Conservation (phyloP, 2,329 filamentous ascomycete genomes). For the Dactylellina sp. region DNA sequence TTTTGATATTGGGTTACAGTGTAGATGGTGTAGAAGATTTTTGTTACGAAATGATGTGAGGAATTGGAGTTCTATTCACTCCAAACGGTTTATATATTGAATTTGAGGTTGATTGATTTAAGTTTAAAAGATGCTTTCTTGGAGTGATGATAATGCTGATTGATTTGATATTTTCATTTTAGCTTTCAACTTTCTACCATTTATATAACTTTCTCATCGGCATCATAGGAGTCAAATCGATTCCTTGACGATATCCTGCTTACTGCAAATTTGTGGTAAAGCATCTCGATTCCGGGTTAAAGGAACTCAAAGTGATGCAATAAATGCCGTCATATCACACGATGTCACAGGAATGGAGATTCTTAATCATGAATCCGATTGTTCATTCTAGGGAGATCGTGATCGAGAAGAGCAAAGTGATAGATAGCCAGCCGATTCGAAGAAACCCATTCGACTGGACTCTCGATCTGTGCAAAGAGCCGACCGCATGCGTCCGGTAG, state of each 20-base stretch:
- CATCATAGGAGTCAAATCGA: not conserved
- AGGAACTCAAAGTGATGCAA: constrained; percentile 19
- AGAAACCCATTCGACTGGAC: constrained; percentile 1
- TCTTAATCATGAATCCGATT: no score
- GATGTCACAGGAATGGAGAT: not conserved
- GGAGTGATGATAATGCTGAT: not conserved
- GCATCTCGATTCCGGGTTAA: not conserved
- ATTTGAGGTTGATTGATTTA: no score
- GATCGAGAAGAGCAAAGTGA: constrained; percentile 1
- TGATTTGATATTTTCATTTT: not conserved
- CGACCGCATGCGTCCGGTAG: constrained; percentile 9
- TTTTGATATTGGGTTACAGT: constrained; percentile 4
- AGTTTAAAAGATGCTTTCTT: no score
- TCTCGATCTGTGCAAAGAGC: not conserved
- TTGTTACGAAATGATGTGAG: no score
- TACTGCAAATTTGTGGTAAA: not conserved
- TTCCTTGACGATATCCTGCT: not conserved
- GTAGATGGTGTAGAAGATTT: not conserved
- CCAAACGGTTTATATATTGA: no score
- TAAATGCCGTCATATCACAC: constrained; percentile 22
- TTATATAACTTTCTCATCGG: constrained; percentile 28
- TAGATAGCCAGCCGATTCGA: not conserved
- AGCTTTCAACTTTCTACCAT: constrained; percentile 6
- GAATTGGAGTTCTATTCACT: no score
- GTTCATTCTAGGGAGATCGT: no score